These are phyloP conservation scores for Trichoderma afroharzianum DNA, from an alignment of 2,329 filamentous ascomycete genomes.

Conservation along the genomic window DNA sequence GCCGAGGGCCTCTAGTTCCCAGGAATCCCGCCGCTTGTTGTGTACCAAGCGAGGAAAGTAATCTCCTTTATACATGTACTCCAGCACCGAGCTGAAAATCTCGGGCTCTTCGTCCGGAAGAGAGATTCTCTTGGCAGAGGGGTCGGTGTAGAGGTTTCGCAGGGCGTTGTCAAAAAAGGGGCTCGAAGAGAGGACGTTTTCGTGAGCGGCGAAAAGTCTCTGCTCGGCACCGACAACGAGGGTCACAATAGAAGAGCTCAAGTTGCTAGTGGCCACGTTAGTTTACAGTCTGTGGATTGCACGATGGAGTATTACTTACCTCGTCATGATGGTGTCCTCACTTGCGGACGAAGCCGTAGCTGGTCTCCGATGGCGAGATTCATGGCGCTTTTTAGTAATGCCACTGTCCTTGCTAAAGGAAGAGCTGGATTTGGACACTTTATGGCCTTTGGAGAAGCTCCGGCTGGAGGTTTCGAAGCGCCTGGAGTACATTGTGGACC, in stretches of 20 bases:
- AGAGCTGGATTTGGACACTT: conserved; percentile 47
- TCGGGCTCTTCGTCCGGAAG: conserved; percentile 85
- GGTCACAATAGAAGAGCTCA: conserved; percentile 70
- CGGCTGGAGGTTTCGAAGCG: conserved; percentile 44
- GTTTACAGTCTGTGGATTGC: too few species aligned
- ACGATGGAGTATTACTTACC: conserved; percentile 35
- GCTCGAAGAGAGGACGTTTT: conserved; percentile 75
- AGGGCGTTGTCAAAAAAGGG: conserved; percentile 63
- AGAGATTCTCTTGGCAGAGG: conserved; percentile 62
- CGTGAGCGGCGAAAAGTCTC: conserved; percentile 86
- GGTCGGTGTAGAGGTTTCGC: conserved; percentile 34
- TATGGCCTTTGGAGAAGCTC: conserved; percentile 52
- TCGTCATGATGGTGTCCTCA: conserved; percentile 41
- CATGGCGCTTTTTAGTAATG: conserved; percentile 53
- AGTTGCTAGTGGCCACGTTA: conserved; percentile 38
- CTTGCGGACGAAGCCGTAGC: conserved; percentile 43
- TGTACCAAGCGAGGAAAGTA: conserved; percentile 82
- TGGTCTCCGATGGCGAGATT: conserved; percentile 46
- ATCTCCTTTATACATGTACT: conserved; percentile 92
- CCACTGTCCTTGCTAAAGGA: conserved; percentile 45
- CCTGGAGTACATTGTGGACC: conserved; percentile 44
- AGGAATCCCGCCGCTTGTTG: conserved; percentile 75
- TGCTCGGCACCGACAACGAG: conserved; percentile 77
- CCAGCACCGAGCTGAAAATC: conserved; percentile 84
- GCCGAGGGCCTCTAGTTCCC: conserved; percentile 68